Evolutionary conservation across 2,329 filamentous ascomycete species (phyloP).

Genomic region (Corniculantispora saksenae): DNA sequence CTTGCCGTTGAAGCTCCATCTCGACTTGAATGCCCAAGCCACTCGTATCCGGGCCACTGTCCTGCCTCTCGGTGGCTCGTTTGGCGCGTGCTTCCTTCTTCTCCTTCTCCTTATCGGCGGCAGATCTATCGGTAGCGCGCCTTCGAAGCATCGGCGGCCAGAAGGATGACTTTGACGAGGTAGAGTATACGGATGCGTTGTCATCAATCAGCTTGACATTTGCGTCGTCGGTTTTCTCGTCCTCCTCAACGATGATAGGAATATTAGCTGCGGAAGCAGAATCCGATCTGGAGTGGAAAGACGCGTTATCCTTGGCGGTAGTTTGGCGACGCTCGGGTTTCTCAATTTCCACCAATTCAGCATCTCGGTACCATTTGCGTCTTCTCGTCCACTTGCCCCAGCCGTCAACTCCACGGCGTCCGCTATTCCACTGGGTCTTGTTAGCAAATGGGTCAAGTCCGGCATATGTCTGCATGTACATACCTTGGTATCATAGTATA

Average conservation of each 20-base stretch:
- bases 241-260: constrained; percentile 27
- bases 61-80: constrained; percentile 40
- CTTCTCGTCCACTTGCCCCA: constrained; percentile 94
- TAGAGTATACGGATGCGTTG: constrained; percentile 47
- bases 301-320: constrained; percentile 39
- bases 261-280: constrained; percentile 20
- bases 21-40: constrained; percentile 47
- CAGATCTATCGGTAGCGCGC: constrained; percentile 39
- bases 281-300: constrained; percentile 28
- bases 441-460: constrained; percentile 68
- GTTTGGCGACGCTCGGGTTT: constrained; percentile 37
- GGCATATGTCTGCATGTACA: constrained; percentile 54
- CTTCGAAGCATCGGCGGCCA: constrained; percentile 43
- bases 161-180: constrained; percentile 50
- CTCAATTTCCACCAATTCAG: constrained; percentile 81
- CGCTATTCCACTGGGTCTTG: constrained; percentile 75
- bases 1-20: constrained; percentile 54
- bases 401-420: constrained; percentile 79
- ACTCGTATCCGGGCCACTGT: constrained; percentile 45
- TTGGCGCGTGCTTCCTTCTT: constrained; percentile 33
- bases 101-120: constrained; percentile 18
- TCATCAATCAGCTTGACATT: constrained; percentile 41
- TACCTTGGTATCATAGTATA: constrained; percentile 97
- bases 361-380: constrained; percentile 94
- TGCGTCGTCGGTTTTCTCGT: constrained; percentile 27